Percentiles rank a stretch among this genome's conserved stretches.
Conservation (phyloP, 371 early-diverging fungal genomes). For the Basidiobolus meristosporus region DNA sequence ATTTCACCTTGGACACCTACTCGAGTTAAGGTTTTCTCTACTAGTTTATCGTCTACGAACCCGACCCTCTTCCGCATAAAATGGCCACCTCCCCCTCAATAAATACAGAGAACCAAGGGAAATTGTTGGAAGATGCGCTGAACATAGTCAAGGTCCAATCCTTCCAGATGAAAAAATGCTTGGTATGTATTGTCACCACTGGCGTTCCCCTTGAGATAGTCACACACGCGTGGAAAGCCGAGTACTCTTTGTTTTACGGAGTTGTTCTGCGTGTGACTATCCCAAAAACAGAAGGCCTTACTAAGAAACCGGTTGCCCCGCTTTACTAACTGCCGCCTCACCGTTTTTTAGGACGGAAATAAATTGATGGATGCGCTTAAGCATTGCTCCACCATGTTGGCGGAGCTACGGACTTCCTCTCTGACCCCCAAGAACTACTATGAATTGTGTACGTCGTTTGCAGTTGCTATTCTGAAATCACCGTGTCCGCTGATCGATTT, state of each 20-base stretch:
- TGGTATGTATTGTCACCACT: constrained; percentile 33
- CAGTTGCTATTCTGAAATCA: constrained; percentile 1
- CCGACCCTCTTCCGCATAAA: too few species aligned
- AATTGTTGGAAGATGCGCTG: constrained; percentile 65
- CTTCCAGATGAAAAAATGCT: constrained; percentile 67
- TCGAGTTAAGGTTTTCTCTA: too few species aligned
- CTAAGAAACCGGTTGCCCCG: not conserved
- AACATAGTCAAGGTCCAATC: constrained; percentile 71
- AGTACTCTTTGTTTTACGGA: too few species aligned
- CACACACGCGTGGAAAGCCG: too few species aligned
- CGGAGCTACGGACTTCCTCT: constrained; percentile 80
- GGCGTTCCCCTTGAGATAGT: too few species aligned
- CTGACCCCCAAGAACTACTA: constrained; percentile 92
- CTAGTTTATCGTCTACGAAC: too few species aligned
- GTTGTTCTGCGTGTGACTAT: too few species aligned
- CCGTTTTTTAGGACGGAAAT: constrained; percentile 58
- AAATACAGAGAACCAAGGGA: constrained; percentile 52
- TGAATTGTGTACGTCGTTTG: constrained; percentile 92
- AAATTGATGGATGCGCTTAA: constrained; percentile 89
- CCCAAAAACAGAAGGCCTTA: too few species aligned
- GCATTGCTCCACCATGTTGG: constrained; percentile 88
- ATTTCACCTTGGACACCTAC: too few species aligned
- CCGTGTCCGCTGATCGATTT: not conserved
- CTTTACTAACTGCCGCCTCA: too few species aligned
- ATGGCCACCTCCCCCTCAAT: constrained; percentile 7